Evolutionary conservation across 2,329 filamentous ascomycete genomes (phyloP), one percentile per base, ranked within the genome.

Genomic region (Aspergillus ibericus): DNA sequence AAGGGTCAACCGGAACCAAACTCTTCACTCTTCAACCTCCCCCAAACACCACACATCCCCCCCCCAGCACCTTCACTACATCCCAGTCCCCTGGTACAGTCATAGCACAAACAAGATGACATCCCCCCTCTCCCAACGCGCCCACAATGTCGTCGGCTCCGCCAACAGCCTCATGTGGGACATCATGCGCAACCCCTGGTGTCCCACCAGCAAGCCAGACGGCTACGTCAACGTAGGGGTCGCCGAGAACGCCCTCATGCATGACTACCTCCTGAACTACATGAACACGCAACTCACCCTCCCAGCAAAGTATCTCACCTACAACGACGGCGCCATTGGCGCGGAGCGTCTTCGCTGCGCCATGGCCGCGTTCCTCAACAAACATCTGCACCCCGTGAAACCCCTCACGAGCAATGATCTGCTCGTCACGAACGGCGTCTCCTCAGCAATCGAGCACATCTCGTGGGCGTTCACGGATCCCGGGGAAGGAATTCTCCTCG

Each of bases 241-340:
- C 1, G 82, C 82, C 5, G 82, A 84, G 66, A 84, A 84, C 64
- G 68, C 70, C 0, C 75, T 84, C 42, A 82, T 84, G 81, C 81
- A 83, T 56, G 64, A 75, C 16, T 65, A 72, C 3, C 72, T 84
- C 3, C 67, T 75, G 1, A 64, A 76, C 18, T 79, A 79, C 79
- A 52, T 72, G 29, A 77, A 80, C 63, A 62, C 64, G 2, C 76
- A 77, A 46, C 63, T 79, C 6, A 65, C 75, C 1, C 51, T 76
- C 1, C 67, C 70, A 0, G 60, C 65, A 15, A 63, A 67, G 44
- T 70, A 67, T 18, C 69, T 77, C 44, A 76, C 74, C 12, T 78
- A 77, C 59, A 74, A 75, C n/a, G 72, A 77, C 13, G 74, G 74
- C 3, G 67, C 67, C 1, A 56, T 53, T 7, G 75, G 74, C 4